Percentiles rank a stretch among this genome's conserved stretches.
Evolutionary conservation across 2,329 filamentous ascomycete species (phyloP).

Genomic region (Proliferodiscus dingleyae): DNA sequence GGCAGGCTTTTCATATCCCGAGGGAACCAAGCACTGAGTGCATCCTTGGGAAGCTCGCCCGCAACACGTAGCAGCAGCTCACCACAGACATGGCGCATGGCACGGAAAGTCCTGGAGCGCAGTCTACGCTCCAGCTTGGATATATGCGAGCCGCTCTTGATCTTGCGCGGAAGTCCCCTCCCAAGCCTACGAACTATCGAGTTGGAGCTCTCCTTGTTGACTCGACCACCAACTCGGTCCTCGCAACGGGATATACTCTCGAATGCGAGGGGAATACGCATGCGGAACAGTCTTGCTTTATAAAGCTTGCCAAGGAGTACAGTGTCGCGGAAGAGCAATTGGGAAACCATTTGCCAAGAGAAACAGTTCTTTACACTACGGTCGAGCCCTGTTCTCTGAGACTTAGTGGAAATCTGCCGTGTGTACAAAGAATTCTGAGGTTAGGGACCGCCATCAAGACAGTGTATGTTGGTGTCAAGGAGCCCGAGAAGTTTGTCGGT

Average conservation of each 20-base stretch:
- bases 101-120: neutral
- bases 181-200: conserved; percentile 85
- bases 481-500: conserved; percentile 86
- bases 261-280: conserved; percentile 92
- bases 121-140: conserved; percentile 17
- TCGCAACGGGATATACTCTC: conserved; percentile 83
- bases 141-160: conserved; percentile 69
- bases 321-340: conserved; percentile 51
- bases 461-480: conserved; percentile 82
- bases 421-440: conserved; percentile 72
- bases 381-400: conserved; percentile 80
- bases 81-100: conserved; percentile 7
- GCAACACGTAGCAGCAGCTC: too few relatives aligned
- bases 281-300: conserved; percentile 86
- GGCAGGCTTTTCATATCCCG: neutral
- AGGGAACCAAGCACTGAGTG: neutral
- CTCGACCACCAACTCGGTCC: conserved; percentile 49
- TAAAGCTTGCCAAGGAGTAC: conserved; percentile 58
- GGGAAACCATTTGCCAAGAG: conserved; percentile 43
- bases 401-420: conserved; percentile 69
- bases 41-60: neutral
- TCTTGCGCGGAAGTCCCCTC: conserved; percentile 74
- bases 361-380: conserved; percentile 75
- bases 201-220: conserved; percentile 86
- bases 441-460: conserved; percentile 53